Base-by-base conservation (phyloP, 179 eudicot species). In the Gypsophila paniculata region DNA sequence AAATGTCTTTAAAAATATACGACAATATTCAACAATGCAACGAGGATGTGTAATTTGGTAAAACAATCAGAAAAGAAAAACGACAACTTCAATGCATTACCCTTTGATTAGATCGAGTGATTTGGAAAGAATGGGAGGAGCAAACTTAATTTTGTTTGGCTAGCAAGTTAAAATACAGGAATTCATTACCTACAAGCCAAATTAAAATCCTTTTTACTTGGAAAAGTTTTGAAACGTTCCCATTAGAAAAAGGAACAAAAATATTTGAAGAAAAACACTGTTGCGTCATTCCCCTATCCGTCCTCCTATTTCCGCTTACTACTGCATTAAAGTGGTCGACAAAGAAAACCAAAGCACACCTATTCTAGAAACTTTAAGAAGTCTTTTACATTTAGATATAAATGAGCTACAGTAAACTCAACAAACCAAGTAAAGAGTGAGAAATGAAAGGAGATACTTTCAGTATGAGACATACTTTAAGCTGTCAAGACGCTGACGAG, bases 401-500 rank as follows among this genome's bases (percentile, higher is more conserved):
- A 29, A 8, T 8, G 26, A 39, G 29, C 25, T 18, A 67, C 38
- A 71, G 29, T 59, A 25, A 25, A 66, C 15, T 58, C 17, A 52
- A 19, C 25, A 26, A 12, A 22, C 52, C 46, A 32, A 2, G 21
- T 5, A 36, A 10, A 55, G 44, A 36, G 69, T 4, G 42, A 49
- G 42, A 21, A 49, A 42, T 9, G 14, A 57, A 46, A 46, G 61
- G 34, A 70, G 48, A 51, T 70, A 14, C 38, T 55, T 32, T 29
- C 26, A 60, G 23, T 18, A 46, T 2, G 55, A 59, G 63, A 42
- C 38, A 61, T 84, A 90, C 91, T 68, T 61, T 65, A 80, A 85
- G 81, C 76, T 72, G 73, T 82, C 77, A 64, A 85, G 81, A 76
- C 85, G 83, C 68, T 83, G 86, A 72, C 81, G 87, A 68, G 86